Base-by-base conservation (phyloP, 495 filamentous ascomycete genomes). In the Aspergillus kassunensis region DNA sequence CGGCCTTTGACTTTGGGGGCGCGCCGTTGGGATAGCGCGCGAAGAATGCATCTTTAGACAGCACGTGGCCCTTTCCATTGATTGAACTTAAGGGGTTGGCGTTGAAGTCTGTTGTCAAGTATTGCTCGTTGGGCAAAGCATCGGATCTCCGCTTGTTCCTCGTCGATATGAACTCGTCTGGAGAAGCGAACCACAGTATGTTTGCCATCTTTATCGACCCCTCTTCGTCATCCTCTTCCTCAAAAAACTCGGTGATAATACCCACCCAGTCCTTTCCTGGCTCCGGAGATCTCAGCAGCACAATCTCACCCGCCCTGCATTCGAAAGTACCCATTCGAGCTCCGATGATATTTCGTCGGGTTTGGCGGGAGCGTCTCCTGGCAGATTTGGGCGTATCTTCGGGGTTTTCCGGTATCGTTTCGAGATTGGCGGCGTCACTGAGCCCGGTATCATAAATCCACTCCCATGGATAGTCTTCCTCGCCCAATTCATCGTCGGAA, bases 101-200 rank as follows among this genome's bases (percentile, higher is more conserved):
- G 58, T 99, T 95, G 64, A 85, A 91, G 13, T 84, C 80, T 0
- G 88, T 78, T 0, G 91, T 95, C 35, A 97, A 81, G 61, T 97
- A 99, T 16, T 96, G 78, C 69, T 99, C 93, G 59, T 96, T 95
- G 73, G 83, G 80, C 41, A 95, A 59, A 34, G 80, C 90, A 70
- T 98, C 93, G 13, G 74, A 78, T 61, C 90, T 75, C 74, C 90
- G 92, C 74, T 90, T 95, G 59, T 85, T 80, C 60, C 84, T 84
- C 82, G 59, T 85, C 10, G 69, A 71, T 60, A 73, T 78, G 53
- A 97, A 90, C 70, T 97, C 93, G 55, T 87, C 87, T 55, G 91
- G 83, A 1, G 89, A 89, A 10, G 87, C 90, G 59, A 97, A 96
- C 93, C 93, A 98, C 76, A 86, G 79, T 63, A 96, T 89, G 55